Conservation (phyloP, 2,329 filamentous ascomycete genomes). For the Hortaea werneckii region DNA sequence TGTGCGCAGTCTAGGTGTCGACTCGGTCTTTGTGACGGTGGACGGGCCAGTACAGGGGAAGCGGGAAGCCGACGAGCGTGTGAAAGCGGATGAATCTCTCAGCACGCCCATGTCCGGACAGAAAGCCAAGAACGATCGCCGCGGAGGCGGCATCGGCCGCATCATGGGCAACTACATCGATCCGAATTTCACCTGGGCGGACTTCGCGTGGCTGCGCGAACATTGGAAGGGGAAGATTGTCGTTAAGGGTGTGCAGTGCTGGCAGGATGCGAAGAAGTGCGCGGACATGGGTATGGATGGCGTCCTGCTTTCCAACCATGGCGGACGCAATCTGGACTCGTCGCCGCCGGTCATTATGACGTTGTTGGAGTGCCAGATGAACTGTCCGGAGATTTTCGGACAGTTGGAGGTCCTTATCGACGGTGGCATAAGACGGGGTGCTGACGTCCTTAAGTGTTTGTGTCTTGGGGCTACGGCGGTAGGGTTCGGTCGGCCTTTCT, state of each 20-base stretch:
- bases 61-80: conserved; percentile 38
- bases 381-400: conserved; percentile 51
- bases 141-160: conserved; percentile 47
- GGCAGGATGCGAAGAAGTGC: conserved; percentile 33
- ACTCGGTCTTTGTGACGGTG: conserved; percentile 49
- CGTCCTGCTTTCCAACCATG: conserved; percentile 42
- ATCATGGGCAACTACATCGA: conserved; percentile 50
- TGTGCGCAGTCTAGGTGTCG: conserved; percentile 38
- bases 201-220: conserved; percentile 36
- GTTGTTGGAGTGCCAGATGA: conserved; percentile 52
- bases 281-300: conserved; percentile 34
- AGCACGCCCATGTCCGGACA: conserved; percentile 42
- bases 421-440: conserved; percentile 54
- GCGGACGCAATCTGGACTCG: conserved; percentile 41
- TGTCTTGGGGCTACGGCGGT: conserved; percentile 54
- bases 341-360: conserved; percentile 47
- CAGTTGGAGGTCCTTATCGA: conserved; percentile 58
- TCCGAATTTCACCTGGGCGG: conserved; percentile 41
- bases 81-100: conserved; percentile 38
- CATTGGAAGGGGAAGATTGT: conserved; percentile 34
- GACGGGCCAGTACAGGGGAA: conserved; percentile 50
- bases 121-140: conserved; percentile 40
- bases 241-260: conserved; percentile 33
- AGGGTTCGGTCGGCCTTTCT: conserved; percentile 51
- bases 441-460: conserved; percentile 57